phyloP scores from a whole-genome alignment of 1,139 yeast genomes.

The Geotrichum carabidarum region DNA sequence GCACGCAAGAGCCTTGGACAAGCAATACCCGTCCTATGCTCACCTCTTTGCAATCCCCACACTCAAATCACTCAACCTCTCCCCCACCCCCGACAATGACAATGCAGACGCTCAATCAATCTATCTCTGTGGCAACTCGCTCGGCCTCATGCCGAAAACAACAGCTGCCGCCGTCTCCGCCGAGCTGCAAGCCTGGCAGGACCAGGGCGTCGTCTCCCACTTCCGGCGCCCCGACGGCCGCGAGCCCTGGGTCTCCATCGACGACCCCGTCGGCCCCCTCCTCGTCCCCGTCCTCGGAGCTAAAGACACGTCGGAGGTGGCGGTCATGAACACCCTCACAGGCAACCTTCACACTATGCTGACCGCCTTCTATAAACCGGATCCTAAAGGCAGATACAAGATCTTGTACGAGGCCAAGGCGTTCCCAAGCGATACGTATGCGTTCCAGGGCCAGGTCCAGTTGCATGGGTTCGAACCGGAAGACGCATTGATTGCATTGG shows the following conservation, averaged over 20 bases:
- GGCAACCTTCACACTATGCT: constrained; percentile 72
- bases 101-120: constrained; percentile 36
- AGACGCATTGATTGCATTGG: constrained; percentile 58
- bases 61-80: constrained; percentile 41
- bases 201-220: constrained; percentile 78
- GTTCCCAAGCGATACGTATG: constrained; percentile 89
- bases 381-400: constrained; percentile 49
- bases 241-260: constrained; percentile 75
- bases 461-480: constrained; percentile 56
- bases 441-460: constrained; percentile 67
- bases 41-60: constrained; percentile 58
- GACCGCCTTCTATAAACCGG: constrained; percentile 69
- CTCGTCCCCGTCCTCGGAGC: constrained; percentile 78
- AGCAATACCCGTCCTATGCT: constrained; percentile 39
- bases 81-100: constrained; percentile 11
- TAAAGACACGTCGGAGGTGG: constrained; percentile 57
- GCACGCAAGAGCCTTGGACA: constrained; percentile 37
- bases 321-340: constrained; percentile 83
- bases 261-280: constrained; percentile 64
- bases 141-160: constrained; percentile 77
- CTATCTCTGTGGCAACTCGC: constrained; percentile 85
- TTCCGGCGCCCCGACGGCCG: constrained; percentile 52
- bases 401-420: constrained; percentile 81
- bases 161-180: constrained; percentile 54
- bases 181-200: constrained; percentile 79